Base-by-base conservation (phyloP, 1,139 yeast genomes). In the Barnettozyma hawaiiensis region DNA sequence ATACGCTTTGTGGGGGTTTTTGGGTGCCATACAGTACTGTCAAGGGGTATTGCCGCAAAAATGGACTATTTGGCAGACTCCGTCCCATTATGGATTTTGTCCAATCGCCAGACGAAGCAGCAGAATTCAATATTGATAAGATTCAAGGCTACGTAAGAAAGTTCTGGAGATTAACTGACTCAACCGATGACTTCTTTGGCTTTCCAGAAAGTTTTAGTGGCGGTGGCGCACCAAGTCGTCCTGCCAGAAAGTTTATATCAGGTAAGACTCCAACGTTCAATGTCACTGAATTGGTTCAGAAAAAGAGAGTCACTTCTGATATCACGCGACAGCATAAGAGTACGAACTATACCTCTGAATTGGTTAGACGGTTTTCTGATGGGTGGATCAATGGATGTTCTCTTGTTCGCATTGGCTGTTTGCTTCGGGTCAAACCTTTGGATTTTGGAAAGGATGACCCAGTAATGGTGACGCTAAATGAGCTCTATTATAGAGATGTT, bases 1-100 rank as follows among this genome's bases (percentile, higher is more conserved):
- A 37, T 1, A 47, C 59, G 1, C 37, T 57, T 12, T 51, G 55
- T 37, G 59, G 59, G 22, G 60, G 60, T 1, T 47, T 47, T 31
- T 57, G 60, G 60, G 49, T 52, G 20, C 33, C 43, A 14, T 19
- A 37, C 2, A 29, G 31, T 4, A 43, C 36, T 10, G 60, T 44
- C 2, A 24, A 29, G 14, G 42, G 40, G 11, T 54, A 49, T 35
- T 42, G 52, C 6, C 31, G 18, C n/a, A 46, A 47, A 33, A 55
- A 53, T 26, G 56, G 54, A 1, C 28, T 55, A 14, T 24, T 29
- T n/a, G 40, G 32, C 6, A 37, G 41, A 21, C 24, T 52, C n/a
- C 29, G 20, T n/a, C 48, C 50, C 4, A 51, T 55, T 15, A 31
- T 50, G 3, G 52, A 40, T 3, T 57, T 54, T 31, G 35, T 24